phyloP scores from a whole-genome alignment of 1,139 yeast genomes.

The Kazachstania sp. region DNA sequence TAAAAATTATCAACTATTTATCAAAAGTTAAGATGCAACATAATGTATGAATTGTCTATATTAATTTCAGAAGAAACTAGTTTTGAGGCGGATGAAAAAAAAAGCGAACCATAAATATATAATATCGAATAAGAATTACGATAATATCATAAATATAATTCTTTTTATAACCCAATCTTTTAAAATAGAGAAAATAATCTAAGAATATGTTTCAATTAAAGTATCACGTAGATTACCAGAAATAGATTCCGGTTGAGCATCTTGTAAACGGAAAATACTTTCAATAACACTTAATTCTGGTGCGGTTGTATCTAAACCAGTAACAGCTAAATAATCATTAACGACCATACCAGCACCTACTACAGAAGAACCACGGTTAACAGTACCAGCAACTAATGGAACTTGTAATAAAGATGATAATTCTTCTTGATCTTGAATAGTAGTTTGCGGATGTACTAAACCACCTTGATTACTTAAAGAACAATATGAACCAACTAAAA shows the following conservation, averaged over 20 bases:
- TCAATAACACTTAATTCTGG: slow-evolving; percentile 96
- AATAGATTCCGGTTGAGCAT: slow-evolving; percentile 78
- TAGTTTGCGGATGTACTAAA: slow-evolving; percentile 94
- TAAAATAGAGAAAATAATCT: slow-evolving; percentile 1
- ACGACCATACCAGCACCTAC: slow-evolving; percentile 99
- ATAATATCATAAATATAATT: background rate
- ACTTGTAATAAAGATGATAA: slow-evolving; percentile 90
- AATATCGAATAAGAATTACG: no score
- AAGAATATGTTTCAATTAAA: slow-evolving; percentile 73
- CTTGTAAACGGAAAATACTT: slow-evolving; percentile 87
- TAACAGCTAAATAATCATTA: slow-evolving; percentile 95
- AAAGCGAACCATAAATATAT: no score
- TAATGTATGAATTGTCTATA: no score
- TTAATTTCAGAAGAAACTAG: no score
- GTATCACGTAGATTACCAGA: slow-evolving; percentile 83
- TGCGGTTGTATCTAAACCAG: slow-evolving; percentile 96
- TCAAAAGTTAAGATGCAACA: background rate
- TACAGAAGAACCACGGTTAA: slow-evolving; percentile 93
- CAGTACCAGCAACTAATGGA: slow-evolving; percentile 97
- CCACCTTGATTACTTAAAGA: slow-evolving; percentile 96
- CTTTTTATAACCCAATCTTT: background rate
- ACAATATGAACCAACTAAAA: slow-evolving; percentile 94
- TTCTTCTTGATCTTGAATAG: slow-evolving; percentile 97
- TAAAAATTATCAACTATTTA: no score
- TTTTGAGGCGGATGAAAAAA: no score